Evolutionary conservation across 2,329 filamentous ascomycete genomes (phyloP).

Genomic region (Paecilomyces sp.): DNA sequence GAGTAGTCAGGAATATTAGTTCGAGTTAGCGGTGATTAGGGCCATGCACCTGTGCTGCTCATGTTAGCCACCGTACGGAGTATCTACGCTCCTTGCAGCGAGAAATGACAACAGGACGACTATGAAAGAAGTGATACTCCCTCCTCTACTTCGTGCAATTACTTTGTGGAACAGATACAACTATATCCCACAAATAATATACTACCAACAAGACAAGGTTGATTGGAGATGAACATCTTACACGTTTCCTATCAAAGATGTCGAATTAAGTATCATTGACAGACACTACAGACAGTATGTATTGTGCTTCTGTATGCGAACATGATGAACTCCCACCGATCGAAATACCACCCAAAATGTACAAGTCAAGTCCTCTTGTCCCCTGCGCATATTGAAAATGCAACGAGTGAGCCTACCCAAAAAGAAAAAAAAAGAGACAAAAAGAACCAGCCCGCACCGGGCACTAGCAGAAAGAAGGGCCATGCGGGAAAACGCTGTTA

Average conservation of each 20-base stretch:
- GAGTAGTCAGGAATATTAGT: no score
- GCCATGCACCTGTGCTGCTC: no score
- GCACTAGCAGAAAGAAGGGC: not conserved
- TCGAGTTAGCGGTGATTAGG: no score
- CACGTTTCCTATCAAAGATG: not conserved
- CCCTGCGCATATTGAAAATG: not conserved
- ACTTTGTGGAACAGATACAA: no score
- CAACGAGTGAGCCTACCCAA: not conserved
- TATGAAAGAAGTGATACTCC: no score
- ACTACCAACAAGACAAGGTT: not conserved
- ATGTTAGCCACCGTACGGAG: no score
- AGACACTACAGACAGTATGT: not conserved
- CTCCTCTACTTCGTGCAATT: no score
- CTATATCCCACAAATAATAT: no score
- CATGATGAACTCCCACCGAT: not conserved
- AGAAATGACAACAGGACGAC: no score
- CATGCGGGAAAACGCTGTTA: not conserved
- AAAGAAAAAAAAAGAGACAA: not conserved
- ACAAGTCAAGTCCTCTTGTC: not conserved
- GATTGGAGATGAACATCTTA: not conserved
- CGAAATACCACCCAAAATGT: not conserved
- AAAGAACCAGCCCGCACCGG: not conserved
- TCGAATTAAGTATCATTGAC: not conserved
- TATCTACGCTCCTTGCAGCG: no score
- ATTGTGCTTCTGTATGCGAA: not conserved